Percentiles rank a stretch among this genome's conserved stretches.
phyloP scores from a whole-genome alignment of 2,329 filamentous ascomycete genomes.

The Rhinocladiella mackenziei region DNA sequence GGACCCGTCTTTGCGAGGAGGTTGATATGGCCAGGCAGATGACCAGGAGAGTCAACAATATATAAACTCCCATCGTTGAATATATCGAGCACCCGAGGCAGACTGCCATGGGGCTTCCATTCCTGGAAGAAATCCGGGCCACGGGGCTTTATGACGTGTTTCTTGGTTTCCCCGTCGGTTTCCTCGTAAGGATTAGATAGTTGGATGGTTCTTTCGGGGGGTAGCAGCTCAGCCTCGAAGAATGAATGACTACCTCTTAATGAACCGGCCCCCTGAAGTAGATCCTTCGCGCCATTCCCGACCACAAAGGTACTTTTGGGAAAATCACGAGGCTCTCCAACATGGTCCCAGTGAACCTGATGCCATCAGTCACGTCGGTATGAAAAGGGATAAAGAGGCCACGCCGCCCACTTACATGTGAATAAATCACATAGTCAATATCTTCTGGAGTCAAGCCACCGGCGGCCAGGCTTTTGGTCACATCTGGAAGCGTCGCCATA shows the following conservation, averaged over 20 bases:
- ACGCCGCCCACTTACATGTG: constrained; percentile 37
- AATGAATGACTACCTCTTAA: constrained; percentile 28
- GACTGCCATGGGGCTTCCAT: constrained; percentile 25
- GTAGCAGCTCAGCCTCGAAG: constrained; percentile 30
- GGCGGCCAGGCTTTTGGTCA: constrained; percentile 34
- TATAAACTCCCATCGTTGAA: constrained; percentile 33
- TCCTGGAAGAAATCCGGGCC: constrained; percentile 22
- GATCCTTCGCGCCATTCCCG: constrained; percentile 30
- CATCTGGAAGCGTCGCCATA: constrained; percentile 29
- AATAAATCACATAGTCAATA: constrained; percentile 42
- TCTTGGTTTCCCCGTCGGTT: constrained; percentile 12
- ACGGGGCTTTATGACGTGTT: not conserved
- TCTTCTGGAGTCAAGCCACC: constrained; percentile 38
- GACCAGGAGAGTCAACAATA: constrained; percentile 34
- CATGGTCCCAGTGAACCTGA: constrained; percentile 35
- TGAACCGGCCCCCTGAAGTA: constrained; percentile 19
- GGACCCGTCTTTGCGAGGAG: constrained; percentile 26
- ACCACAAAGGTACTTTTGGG: constrained; percentile 37
- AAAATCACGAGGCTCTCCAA: constrained; percentile 41
- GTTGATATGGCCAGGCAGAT: constrained; percentile 36
- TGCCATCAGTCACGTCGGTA: too few relatives aligned
- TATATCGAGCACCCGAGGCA: constrained; percentile 30
- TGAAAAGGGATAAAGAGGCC: too few relatives aligned
- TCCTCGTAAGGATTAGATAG: constrained; percentile 22
- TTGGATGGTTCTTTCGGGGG: constrained; percentile 26